A percentile compares a stretch with the other conserved stretches of the same genome.
Conservation (phyloP, 192 early-diverging fungal species). For the Rhizoclosmatium globosum region DNA sequence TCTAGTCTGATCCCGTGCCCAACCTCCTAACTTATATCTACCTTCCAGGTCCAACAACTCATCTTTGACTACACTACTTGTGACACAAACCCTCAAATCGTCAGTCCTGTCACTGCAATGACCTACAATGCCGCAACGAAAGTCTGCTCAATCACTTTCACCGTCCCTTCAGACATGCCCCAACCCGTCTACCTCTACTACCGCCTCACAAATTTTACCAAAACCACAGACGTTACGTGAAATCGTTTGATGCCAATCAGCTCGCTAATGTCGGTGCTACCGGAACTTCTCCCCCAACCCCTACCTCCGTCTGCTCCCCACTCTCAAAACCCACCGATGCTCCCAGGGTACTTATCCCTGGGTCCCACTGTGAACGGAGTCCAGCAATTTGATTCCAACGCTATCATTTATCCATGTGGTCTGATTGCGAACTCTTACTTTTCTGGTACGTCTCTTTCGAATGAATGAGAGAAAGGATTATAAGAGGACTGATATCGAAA, state of each 20-base stretch:
- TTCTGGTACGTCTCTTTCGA: slow-evolving; percentile 69
- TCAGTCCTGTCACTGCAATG: slow-evolving; percentile 23
- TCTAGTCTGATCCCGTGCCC: neutral
- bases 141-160: slow-evolving; percentile 77
- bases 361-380: slow-evolving; percentile 18
- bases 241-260: slow-evolving; percentile 85
- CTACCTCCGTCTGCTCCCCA: slow-evolving; percentile 19
- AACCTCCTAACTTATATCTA: neutral
- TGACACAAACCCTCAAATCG: slow-evolving; percentile 22
- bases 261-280: slow-evolving; percentile 48
- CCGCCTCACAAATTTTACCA: slow-evolving; percentile 98
- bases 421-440: slow-evolving; percentile 98
- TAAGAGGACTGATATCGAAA: too few species aligned
- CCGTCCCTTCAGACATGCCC: slow-evolving; percentile 69
- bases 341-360: slow-evolving; percentile 5
- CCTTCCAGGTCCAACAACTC: slow-evolving; percentile 78
- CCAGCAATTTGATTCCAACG: slow-evolving; percentile 20
- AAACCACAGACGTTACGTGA: slow-evolving; percentile 97
- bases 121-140: slow-evolving; percentile 50
- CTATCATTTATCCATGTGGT: slow-evolving; percentile 92
- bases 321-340: slow-evolving; percentile 27
- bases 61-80: slow-evolving; percentile 96
- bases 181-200: slow-evolving; percentile 94
- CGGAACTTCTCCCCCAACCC: slow-evolving; percentile 3
- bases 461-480: neutral